These are phyloP conservation scores for Mucor ambiguus DNA, from an alignment of 371 early-diverging fungal species.

Conservation along the genomic window DNA sequence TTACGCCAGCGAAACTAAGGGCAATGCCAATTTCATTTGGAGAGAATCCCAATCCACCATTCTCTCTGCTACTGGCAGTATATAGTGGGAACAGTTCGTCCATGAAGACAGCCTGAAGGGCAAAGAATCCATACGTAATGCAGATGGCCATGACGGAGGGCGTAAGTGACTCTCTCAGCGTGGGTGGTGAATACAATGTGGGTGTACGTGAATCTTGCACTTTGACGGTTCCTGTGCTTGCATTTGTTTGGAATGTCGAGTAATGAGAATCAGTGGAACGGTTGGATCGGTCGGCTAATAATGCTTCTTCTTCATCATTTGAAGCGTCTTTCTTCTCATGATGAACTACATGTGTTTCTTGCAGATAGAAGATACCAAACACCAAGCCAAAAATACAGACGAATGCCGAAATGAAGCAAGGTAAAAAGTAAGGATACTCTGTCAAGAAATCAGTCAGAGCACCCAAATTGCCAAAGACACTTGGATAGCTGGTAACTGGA, in stretches of 20 bases:
- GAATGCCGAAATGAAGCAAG: conserved; percentile 72
- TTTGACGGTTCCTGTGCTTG: background rate
- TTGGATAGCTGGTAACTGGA: conserved; percentile 71
- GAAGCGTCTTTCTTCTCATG: background rate
- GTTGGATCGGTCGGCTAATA: background rate
- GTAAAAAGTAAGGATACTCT: conserved; percentile 82
- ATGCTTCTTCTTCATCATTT: conserved; percentile 25
- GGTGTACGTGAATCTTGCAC: conserved; percentile 32
- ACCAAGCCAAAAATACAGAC: conserved; percentile 66
- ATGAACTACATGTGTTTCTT: conserved; percentile 65
- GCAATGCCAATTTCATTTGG: conserved; percentile 61
- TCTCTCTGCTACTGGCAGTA: conserved; percentile 50
- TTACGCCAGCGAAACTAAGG: conserved; percentile 56
- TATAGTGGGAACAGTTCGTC: conserved; percentile 66
- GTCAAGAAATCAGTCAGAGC: conserved; percentile 56
- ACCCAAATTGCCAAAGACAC: conserved; percentile 61
- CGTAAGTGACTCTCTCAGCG: conserved; percentile 42
- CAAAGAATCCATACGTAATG: conserved; percentile 34
- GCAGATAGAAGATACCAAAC: conserved; percentile 68
- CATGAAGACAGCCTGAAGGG: conserved; percentile 43
- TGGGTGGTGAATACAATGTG: conserved; percentile 21
- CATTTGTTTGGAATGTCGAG: conserved; percentile 24
- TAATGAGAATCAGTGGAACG: conserved; percentile 13
- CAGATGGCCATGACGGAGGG: conserved; percentile 43
- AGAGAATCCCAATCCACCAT: conserved; percentile 66